Percentiles rank a stretch among this genome's conserved stretches.
Evolutionary conservation across 2,329 filamentous ascomycete species (phyloP).

Genomic region (Fusarium foetens): DNA sequence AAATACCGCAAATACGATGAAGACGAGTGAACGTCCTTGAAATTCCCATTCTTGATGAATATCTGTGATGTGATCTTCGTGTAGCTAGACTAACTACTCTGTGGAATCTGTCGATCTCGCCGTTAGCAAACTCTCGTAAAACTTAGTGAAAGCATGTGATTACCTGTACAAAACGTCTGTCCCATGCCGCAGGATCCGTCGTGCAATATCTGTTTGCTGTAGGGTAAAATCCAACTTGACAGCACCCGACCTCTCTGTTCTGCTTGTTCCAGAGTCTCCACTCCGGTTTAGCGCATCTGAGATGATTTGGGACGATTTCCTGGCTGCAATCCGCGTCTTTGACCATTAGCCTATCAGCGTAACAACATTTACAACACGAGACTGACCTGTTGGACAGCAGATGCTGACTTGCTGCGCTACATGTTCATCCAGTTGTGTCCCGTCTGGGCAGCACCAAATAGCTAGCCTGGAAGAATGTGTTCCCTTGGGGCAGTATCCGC

Average conservation of each 20-base stretch:
- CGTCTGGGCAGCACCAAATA: conserved; percentile 27
- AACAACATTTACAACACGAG: not conserved
- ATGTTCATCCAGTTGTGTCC: conserved; percentile 7
- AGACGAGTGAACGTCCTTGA: not conserved
- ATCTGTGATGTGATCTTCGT: not conserved
- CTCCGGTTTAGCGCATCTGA: conserved; percentile 8
- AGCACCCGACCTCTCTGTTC: conserved; percentile 21
- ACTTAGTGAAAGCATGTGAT: not conserved
- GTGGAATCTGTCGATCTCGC: not conserved
- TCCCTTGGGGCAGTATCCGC: conserved; percentile 3
- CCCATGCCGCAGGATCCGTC: not conserved
- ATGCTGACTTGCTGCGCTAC: conserved; percentile 6
- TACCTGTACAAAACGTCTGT: not conserved
- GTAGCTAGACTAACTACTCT: not conserved
- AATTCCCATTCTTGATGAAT: not conserved
- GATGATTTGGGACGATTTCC: conserved; percentile 3
- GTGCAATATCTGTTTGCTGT: conserved; percentile 8
- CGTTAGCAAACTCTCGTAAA: not conserved
- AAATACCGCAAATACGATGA: not conserved
- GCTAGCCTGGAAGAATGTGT: conserved; percentile 6
- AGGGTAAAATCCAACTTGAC: conserved; percentile 19
- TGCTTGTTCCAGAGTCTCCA: conserved; percentile 27
- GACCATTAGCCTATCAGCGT: not conserved
- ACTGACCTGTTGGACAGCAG: conserved; percentile 27
- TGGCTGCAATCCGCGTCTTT: conserved; percentile 16